phyloP scores from a whole-genome alignment of 2,329 filamentous ascomycete species.

The Neofusicoccum sp. region DNA sequence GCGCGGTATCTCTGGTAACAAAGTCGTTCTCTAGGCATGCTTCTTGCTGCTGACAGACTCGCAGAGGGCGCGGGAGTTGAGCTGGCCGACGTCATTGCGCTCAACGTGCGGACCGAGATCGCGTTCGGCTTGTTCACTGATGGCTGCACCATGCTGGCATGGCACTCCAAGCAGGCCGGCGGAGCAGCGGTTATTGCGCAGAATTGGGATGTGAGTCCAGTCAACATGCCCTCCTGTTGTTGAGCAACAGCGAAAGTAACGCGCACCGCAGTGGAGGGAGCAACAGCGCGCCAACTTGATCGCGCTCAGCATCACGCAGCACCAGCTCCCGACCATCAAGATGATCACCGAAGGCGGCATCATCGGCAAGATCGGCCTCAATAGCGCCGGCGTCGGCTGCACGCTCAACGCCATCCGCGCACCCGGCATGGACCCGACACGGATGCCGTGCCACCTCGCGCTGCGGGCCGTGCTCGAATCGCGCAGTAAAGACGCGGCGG shows the following conservation, averaged over 20 bases:
- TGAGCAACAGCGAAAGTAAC: neutral
- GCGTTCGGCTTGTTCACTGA: constrained; percentile 60
- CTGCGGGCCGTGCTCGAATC: constrained; percentile 60
- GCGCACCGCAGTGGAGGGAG: constrained; percentile 50
- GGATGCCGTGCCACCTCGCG: constrained; percentile 64
- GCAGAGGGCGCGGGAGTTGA: constrained; percentile 52
- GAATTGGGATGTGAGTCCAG: constrained; percentile 57
- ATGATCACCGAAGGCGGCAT: constrained; percentile 65
- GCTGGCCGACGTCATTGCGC: constrained; percentile 57
- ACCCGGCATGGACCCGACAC: constrained; percentile 54
- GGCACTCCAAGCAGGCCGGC: constrained; percentile 34
- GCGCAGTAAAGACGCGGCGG: constrained; percentile 49
- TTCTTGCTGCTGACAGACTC: neutral
- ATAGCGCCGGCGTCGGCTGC: constrained; percentile 59
- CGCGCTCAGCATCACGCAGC: constrained; percentile 49
- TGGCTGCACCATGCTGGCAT: constrained; percentile 59
- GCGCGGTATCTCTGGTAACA: constrained; percentile 44
- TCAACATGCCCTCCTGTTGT: neutral
- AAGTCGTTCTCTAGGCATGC: too few species aligned
- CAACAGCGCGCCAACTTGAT: constrained; percentile 55
- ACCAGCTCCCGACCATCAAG: constrained; percentile 50
- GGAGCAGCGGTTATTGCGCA: constrained; percentile 50
- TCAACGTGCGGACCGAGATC: constrained; percentile 63
- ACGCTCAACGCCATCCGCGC: constrained; percentile 65
- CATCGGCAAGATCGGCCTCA: constrained; percentile 68